phyloP scores from a whole-genome alignment of 371 early-diverging fungal genomes.

The Entomophthora muscae region DNA sequence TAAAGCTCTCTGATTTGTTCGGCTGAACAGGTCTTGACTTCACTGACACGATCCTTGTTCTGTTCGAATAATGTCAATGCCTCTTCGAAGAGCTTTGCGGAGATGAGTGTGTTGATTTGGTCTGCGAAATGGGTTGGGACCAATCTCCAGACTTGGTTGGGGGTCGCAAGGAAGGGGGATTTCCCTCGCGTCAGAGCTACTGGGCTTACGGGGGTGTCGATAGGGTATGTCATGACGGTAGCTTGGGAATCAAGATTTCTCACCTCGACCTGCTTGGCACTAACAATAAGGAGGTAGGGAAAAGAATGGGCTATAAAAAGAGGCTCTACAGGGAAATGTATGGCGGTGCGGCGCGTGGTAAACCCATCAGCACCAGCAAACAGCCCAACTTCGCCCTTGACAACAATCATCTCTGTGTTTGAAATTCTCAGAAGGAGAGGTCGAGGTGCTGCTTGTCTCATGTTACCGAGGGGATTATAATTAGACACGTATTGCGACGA shows the following conservation, averaged over 20 bases:
- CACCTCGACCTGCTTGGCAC: constrained; percentile 57
- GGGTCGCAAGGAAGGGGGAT: constrained; percentile 60
- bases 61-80: constrained; percentile 14
- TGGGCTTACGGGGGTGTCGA: constrained; percentile 17
- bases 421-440: not conserved
- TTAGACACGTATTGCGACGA: constrained; percentile 5
- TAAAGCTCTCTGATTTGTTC: constrained; percentile 55
- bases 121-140: constrained; percentile 71
- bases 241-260: constrained; percentile 66
- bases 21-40: constrained; percentile 10
- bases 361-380: constrained; percentile 48
- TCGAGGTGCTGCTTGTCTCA: not conserved
- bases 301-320: constrained; percentile 29
- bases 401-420: constrained; percentile 3
- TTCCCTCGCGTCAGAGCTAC: constrained; percentile 42
- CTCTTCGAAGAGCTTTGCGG: constrained; percentile 3
- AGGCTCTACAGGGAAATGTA: constrained; percentile 57
- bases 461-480: constrained; percentile 2
- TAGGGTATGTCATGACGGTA: constrained; percentile 56
- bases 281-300: constrained; percentile 59
- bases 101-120: constrained; percentile 43
- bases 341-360: constrained; percentile 41
- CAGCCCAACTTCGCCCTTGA: constrained; percentile 31
- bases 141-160: constrained; percentile 63
- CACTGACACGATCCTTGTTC: constrained; percentile 5